These are phyloP conservation scores for Leishmania mexicana DNA, from an alignment of 208 protist genomes.

Conservation along the genomic window DNA sequence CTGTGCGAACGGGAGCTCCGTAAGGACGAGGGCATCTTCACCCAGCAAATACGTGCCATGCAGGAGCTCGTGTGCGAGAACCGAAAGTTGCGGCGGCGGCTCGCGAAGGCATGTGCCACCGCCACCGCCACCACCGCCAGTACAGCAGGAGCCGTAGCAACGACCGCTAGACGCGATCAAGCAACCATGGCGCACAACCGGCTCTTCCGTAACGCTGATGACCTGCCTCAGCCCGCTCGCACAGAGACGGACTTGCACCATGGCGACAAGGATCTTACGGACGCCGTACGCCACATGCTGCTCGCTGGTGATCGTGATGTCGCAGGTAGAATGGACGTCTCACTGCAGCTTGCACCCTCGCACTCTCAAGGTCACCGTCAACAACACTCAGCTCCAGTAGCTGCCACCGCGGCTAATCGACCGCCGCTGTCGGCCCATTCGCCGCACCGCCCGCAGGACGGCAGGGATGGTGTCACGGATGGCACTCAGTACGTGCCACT, in stretches of 20 bases:
- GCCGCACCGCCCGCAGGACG: neutral
- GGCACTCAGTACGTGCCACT: slow-evolving; percentile 4
- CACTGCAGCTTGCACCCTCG: neutral
- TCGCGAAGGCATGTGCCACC: slow-evolving; percentile 10
- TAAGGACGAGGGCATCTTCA: slow-evolving; percentile 79
- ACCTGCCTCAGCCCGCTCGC: neutral
- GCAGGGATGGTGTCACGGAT: neutral
- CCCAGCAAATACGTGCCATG: slow-evolving; percentile 64
- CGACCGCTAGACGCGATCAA: neutral
- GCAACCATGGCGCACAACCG: neutral
- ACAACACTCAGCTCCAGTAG: neutral
- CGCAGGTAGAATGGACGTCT: neutral
- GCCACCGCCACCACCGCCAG: neutral
- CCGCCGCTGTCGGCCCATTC: slow-evolving; percentile 6
- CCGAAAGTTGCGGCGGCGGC: slow-evolving; percentile 31
- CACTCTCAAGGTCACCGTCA: neutral
- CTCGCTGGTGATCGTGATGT: slow-evolving; percentile 7
- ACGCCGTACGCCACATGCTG: neutral
- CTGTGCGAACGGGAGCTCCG: slow-evolving; percentile 68
- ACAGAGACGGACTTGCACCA: neutral
- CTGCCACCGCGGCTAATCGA: neutral
- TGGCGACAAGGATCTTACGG: neutral
- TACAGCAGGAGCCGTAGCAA: neutral
- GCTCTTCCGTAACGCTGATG: neutral
- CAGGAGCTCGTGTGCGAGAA: slow-evolving; percentile 59